Evolutionary conservation across 371 early-diverging fungal genomes (phyloP).

Genomic region (Mortierella sp.): DNA sequence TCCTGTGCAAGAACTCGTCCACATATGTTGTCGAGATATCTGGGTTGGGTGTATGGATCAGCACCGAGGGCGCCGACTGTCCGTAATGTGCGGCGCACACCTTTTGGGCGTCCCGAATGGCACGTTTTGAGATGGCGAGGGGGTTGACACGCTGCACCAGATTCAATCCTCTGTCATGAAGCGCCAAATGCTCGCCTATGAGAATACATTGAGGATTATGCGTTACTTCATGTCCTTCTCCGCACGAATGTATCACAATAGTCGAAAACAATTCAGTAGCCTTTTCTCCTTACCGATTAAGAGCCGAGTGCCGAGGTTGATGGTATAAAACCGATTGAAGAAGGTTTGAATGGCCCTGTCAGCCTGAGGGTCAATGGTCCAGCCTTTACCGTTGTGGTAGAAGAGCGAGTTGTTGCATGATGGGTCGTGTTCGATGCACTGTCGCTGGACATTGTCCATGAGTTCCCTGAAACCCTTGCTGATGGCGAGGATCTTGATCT

Average conservation of each 20-base stretch:
- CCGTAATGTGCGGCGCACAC: constrained; percentile 67
- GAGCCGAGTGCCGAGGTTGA: constrained; percentile 52
- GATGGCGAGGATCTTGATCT: constrained; percentile 55
- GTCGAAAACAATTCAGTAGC: not conserved
- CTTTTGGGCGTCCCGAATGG: constrained; percentile 72
- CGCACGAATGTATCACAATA: not conserved
- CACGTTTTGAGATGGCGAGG: constrained; percentile 71
- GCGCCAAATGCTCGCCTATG: constrained; percentile 75
- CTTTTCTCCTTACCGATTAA: constrained; percentile 31
- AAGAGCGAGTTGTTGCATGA: constrained; percentile 19
- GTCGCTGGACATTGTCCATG: constrained; percentile 32
- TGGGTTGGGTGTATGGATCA: constrained; percentile 66
- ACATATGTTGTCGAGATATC: constrained; percentile 69
- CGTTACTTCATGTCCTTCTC: not conserved
- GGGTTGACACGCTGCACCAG: constrained; percentile 75
- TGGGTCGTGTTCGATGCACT: constrained; percentile 18
- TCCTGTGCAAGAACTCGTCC: constrained; percentile 74
- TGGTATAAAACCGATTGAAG: constrained; percentile 53
- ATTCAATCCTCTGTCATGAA: constrained; percentile 67
- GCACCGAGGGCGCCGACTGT: constrained; percentile 62
- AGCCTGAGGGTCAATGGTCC: constrained; percentile 42
- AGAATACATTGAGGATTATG: not conserved
- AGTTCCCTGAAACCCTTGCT: constrained; percentile 51
- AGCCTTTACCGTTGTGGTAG: constrained; percentile 38
- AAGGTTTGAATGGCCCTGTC: constrained; percentile 53